Evolutionary conservation across 345 rosid species (phyloP).

Genomic region (Linum trigynum): DNA sequence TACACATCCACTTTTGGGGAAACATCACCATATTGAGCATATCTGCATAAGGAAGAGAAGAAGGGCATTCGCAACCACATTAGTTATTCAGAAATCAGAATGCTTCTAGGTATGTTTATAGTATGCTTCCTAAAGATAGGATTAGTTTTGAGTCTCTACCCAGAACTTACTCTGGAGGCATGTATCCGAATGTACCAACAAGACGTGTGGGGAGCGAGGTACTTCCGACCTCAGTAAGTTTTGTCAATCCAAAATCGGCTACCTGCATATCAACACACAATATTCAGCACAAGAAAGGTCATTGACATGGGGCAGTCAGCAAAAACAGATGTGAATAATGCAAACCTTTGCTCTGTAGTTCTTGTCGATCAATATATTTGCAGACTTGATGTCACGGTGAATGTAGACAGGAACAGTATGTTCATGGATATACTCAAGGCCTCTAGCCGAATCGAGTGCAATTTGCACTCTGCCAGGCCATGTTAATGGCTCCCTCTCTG

Average conservation of each 20-base stretch:
- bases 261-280: constrained; percentile 19
- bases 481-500: constrained; percentile 28
- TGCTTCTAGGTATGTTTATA: no score
- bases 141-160: no score
- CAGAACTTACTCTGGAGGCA: constrained; percentile 30
- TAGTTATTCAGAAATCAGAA: no score
- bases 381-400: constrained; percentile 31
- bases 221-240: constrained; percentile 26
- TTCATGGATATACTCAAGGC: constrained; percentile 33
- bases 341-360: constrained; percentile 28
- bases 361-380: constrained; percentile 30
- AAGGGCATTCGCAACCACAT: no score
- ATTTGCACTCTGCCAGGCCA: constrained; percentile 25
- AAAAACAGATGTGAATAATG: neutral
- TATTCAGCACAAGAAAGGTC: neutral
- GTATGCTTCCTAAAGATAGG: no score
- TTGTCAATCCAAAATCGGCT: constrained; percentile 30
- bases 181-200: constrained; percentile 36
- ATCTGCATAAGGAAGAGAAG: neutral
- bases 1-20: constrained; percentile 8
- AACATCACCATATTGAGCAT: constrained; percentile 9
- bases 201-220: constrained; percentile 23
- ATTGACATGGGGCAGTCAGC: neutral
- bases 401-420: constrained; percentile 24
- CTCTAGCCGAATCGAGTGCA: constrained; percentile 33